phyloP scores from a whole-genome alignment of 1,284 basidiomycete genomes.

The Trichosporon coremiiforme region DNA sequence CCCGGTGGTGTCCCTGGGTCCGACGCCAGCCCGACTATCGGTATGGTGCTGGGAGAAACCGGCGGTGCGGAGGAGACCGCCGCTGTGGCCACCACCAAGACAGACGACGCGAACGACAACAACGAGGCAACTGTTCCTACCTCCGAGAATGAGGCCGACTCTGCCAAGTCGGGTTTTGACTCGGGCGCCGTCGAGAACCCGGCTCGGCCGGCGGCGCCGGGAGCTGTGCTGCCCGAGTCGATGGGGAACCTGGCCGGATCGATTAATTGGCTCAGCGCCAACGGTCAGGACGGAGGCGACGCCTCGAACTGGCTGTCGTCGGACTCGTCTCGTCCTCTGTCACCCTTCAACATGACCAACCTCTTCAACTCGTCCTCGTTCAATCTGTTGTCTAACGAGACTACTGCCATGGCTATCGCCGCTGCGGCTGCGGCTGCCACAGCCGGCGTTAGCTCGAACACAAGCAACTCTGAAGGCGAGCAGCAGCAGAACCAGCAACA shows the following conservation, averaged over 20 bases:
- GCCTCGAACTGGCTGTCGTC: constrained; percentile 21
- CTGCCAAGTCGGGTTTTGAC: constrained; percentile 32
- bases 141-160: constrained; percentile 15
- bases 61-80: constrained; percentile 4
- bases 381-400: constrained; percentile 31
- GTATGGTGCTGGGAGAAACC: constrained; percentile 36
- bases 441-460: neutral
- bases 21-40: constrained; percentile 35
- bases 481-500: constrained; percentile 14
- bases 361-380: constrained; percentile 47
- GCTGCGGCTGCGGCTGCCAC: constrained; percentile 26
- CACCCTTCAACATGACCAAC: constrained; percentile 43
- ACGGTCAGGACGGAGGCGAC: neutral
- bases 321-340: constrained; percentile 34
- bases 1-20: constrained; percentile 42
- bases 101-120: constrained; percentile 24
- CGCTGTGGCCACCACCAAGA: constrained; percentile 13
- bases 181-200: constrained; percentile 37
- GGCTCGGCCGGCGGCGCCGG: constrained; percentile 40
- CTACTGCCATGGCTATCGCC: constrained; percentile 29
- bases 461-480: neutral
- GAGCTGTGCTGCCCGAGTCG: constrained; percentile 37
- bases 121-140: constrained; percentile 23
- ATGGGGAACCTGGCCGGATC: constrained; percentile 47
- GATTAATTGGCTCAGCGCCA: constrained; percentile 45